phyloP scores from a whole-genome alignment of 768 basidiomycete species.

The Daedalea quercina region DNA sequence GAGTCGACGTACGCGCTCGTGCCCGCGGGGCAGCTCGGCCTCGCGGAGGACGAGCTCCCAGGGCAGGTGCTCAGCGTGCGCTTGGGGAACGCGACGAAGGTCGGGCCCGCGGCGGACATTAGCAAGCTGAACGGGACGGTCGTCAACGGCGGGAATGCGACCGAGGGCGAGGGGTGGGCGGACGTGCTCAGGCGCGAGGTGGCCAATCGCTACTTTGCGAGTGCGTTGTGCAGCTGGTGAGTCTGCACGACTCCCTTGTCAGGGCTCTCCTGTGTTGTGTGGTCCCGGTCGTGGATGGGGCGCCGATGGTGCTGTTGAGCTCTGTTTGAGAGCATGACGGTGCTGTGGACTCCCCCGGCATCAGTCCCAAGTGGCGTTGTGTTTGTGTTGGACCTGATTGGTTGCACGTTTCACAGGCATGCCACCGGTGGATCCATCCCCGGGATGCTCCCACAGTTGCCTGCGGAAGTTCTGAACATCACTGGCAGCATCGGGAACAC shows the following conservation, averaged over 20 bases:
- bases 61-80: conserved; percentile 47
- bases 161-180: conserved; percentile 58
- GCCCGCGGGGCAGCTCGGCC: conserved; percentile 73
- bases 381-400: neutral
- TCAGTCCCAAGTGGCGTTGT: too few relatives aligned
- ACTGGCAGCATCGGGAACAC: conserved; percentile 60
- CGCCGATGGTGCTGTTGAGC: neutral
- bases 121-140: conserved; percentile 51
- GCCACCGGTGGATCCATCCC: conserved; percentile 85
- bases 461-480: conserved; percentile 62
- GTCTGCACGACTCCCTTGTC: conserved; percentile 18
- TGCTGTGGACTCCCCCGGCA: too few relatives aligned
- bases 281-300: neutral
- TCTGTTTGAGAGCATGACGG: neutral
- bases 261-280: neutral
- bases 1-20: conserved; percentile 63
- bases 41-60: conserved; percentile 66
- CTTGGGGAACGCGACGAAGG: conserved; percentile 40
- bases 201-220: conserved; percentile 80
- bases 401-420: conserved; percentile 41
- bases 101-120: conserved; percentile 53
- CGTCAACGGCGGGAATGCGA: conserved; percentile 62
- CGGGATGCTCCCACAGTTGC: conserved; percentile 59
- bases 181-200: conserved; percentile 58
- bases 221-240: conserved; percentile 86